Conservation (phyloP, 371 early-diverging fungal genomes). For the Batrachochytrium dendrobatidis region DNA sequence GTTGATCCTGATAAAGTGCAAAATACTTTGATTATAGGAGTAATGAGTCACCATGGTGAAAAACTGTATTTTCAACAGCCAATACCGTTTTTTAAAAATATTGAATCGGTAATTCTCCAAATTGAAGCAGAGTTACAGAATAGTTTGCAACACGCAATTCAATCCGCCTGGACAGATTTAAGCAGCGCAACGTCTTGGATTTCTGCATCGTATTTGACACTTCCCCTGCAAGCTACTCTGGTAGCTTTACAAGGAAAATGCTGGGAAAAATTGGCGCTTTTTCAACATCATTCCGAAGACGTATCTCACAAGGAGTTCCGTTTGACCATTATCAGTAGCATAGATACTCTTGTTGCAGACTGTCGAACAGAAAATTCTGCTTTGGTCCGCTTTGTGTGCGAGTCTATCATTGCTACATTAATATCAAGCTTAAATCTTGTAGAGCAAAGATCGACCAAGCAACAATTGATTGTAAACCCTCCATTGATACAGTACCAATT, state of each 20-base stretch:
- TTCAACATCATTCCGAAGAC: background rate
- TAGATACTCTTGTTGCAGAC: background rate
- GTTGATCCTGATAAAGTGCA: too few relatives aligned
- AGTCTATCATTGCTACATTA: slow-evolving; percentile 1
- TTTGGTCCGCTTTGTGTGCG: background rate
- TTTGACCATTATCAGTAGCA: background rate
- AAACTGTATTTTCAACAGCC: slow-evolving; percentile 2
- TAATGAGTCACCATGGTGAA: slow-evolving; percentile 1
- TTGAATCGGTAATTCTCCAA: background rate
- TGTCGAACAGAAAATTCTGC: background rate
- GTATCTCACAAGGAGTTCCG: background rate
- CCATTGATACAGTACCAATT: too few relatives aligned
- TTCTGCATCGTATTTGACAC: too few relatives aligned
- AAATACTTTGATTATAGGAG: too few relatives aligned
- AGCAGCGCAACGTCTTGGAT: too few relatives aligned
- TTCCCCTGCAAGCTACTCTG: background rate
- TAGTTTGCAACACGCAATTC: background rate
- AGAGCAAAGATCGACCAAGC: too few relatives aligned
- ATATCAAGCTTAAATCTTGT: too few relatives aligned
- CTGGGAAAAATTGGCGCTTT: background rate
- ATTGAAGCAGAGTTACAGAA: background rate
- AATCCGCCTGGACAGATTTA: too few relatives aligned
- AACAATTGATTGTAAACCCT: too few relatives aligned
- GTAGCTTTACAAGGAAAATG: background rate
- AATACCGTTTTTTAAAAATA: background rate